These are phyloP conservation scores for Melampsora americana DNA, from an alignment of 1,284 basidiomycete genomes.

Conservation along the genomic window DNA sequence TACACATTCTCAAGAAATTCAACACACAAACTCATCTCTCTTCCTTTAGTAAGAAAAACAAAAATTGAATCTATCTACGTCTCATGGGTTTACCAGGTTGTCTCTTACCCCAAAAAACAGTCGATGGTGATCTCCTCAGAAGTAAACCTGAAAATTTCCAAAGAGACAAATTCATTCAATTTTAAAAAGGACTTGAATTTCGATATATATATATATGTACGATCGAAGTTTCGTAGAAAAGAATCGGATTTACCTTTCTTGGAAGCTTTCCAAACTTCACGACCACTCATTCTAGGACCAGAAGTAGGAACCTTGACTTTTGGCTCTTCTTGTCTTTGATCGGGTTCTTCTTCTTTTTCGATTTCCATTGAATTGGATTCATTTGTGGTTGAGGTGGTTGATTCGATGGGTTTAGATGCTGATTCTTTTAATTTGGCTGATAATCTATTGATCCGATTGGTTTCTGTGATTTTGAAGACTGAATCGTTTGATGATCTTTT, in stretches of 20 bases:
- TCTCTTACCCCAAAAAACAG: no score
- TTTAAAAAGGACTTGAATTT: no score
- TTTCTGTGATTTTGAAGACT: slow-evolving; percentile 16
- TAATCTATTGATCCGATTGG: slow-evolving; percentile 1
- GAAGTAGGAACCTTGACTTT: slow-evolving; percentile 16
- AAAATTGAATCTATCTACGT: no score
- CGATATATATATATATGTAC: no score
- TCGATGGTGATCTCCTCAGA: no score
- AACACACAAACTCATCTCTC: no score
- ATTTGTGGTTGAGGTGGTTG: neutral
- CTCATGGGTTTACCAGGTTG: no score
- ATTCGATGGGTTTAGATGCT: neutral
- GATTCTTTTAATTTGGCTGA: slow-evolving; percentile 12
- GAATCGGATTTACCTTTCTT: slow-evolving; percentile 11
- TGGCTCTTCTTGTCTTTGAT: neutral
- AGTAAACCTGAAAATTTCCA: no score
- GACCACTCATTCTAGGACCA: slow-evolving; percentile 32
- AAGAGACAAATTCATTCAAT: no score
- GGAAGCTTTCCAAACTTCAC: slow-evolving; percentile 32
- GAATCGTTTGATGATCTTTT: slow-evolving; percentile 27
- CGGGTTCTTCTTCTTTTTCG: slow-evolving; percentile 1
- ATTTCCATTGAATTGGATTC: slow-evolving; percentile 21
- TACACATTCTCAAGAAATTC: no score
- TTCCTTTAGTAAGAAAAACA: no score
- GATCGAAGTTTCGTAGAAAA: no score